Conservation (phyloP, 2,329 filamentous ascomycete genomes). For the Trichoderma cornu-damae region DNA sequence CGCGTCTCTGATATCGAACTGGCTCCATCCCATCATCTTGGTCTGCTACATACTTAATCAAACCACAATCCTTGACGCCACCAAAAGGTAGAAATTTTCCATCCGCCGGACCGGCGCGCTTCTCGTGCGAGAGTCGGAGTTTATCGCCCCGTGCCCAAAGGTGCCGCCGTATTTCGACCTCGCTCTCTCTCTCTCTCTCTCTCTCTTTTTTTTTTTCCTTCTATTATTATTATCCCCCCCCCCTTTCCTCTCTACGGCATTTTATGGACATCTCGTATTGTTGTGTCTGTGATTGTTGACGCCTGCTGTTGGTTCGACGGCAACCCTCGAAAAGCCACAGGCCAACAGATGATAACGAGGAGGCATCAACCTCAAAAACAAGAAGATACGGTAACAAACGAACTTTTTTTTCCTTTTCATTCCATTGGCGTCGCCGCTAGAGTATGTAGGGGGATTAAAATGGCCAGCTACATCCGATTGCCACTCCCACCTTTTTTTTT, state of each 20-base stretch:
- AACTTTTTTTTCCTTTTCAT: too few relatives aligned
- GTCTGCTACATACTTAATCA: too few relatives aligned
- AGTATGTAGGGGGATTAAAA: not conserved
- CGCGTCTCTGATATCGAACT: constrained; percentile 5
- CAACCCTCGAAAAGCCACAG: not conserved
- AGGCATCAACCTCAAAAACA: not conserved
- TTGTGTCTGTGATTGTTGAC: not conserved
- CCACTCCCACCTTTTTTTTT: not conserved
- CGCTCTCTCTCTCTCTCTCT: too few relatives aligned
- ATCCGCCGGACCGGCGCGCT: constrained; percentile 12
- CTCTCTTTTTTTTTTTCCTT: not conserved
- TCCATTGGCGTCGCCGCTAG: not conserved
- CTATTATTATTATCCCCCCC: not conserved
- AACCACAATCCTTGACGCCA: constrained; percentile 1
- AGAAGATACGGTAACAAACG: too few relatives aligned
- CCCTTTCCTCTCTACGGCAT: too few relatives aligned
- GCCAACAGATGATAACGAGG: not conserved
- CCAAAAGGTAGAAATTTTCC: constrained; percentile 2
- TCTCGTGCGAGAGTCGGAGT: constrained; percentile 8
- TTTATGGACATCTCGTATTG: not conserved
- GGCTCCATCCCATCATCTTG: not conserved
- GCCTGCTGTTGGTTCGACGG: not conserved
- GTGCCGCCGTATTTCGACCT: too few relatives aligned
- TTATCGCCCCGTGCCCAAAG: too few relatives aligned
- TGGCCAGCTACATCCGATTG: not conserved